Evolutionary conservation across 2,329 filamentous ascomycete species (phyloP).

Genomic region (Chaetomiaceae sp.): DNA sequence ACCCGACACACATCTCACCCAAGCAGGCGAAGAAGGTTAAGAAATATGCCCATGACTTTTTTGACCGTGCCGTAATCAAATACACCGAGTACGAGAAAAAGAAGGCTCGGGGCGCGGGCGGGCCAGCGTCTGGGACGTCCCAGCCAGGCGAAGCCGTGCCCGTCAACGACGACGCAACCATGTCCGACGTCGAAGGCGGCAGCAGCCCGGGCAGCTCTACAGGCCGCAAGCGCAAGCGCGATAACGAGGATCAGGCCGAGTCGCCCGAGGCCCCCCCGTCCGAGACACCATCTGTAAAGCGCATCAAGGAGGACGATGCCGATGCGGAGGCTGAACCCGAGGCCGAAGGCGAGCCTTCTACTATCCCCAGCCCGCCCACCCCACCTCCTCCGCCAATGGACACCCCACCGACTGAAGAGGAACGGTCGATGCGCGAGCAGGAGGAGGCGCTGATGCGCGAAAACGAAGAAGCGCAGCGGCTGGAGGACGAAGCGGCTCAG

Average conservation of each 20-base stretch:
- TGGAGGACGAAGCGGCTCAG: slow-evolving; percentile 43
- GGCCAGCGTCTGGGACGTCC: not conserved
- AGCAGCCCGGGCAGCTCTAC: slow-evolving; percentile 42
- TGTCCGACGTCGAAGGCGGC: slow-evolving; percentile 42
- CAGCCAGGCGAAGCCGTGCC: slow-evolving; percentile 23
- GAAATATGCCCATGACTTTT: slow-evolving; percentile 76
- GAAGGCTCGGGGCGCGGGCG: slow-evolving; percentile 41
- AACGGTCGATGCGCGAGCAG: slow-evolving; percentile 45
- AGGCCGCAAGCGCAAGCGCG: slow-evolving; percentile 63
- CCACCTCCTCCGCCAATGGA: slow-evolving; percentile 39
- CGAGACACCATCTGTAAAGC: slow-evolving; percentile 54
- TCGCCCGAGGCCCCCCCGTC: slow-evolving; percentile 45
- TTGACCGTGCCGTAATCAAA: slow-evolving; percentile 80
- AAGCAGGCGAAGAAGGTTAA: slow-evolving; percentile 81
- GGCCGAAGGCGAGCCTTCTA: not conserved
- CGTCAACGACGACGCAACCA: slow-evolving; percentile 35
- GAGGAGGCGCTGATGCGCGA: slow-evolving; percentile 48
- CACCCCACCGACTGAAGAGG: slow-evolving; percentile 38
- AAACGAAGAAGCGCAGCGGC: slow-evolving; percentile 51
- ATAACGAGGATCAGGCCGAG: slow-evolving; percentile 34
- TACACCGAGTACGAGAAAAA: slow-evolving; percentile 63
- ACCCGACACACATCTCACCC: slow-evolving; percentile 68
- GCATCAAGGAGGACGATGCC: slow-evolving; percentile 34
- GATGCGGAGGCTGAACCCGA: slow-evolving; percentile 16
- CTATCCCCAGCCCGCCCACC: slow-evolving; percentile 41